A percentile compares a stretch with the other conserved stretches of the same genome.
Evolutionary conservation across 371 early-diverging fungal genomes (phyloP).

Genomic region (Mortierella sp.): DNA sequence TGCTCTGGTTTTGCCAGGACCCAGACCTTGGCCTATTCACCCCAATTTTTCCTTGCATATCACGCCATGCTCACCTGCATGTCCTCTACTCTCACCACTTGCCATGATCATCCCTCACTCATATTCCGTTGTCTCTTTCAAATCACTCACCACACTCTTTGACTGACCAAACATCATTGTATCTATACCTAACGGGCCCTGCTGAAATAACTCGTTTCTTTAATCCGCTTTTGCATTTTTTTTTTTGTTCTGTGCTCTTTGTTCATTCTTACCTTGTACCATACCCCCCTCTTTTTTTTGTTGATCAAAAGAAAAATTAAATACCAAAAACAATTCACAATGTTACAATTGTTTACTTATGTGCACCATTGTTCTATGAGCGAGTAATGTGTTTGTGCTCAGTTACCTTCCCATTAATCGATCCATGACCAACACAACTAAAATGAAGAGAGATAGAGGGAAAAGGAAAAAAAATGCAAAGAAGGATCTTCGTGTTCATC

Average conservation of each 20-base stretch:
- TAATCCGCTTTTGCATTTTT: neutral
- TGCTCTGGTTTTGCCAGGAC: too few species aligned
- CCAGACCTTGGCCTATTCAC: neutral
- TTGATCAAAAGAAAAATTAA: conserved; percentile 9
- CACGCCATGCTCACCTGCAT: neutral
- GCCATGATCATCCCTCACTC: neutral
- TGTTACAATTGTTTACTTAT: neutral
- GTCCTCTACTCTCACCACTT: neutral
- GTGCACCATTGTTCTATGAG: neutral
- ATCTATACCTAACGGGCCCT: conserved; percentile 5
- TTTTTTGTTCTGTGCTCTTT: neutral
- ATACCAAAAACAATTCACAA: neutral
- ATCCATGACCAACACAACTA: neutral
- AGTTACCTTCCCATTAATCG: neutral
- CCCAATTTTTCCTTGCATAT: neutral
- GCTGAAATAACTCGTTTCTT: neutral
- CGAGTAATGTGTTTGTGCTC: neutral
- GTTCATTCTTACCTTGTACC: conserved; percentile 2
- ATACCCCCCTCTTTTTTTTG: conserved; percentile 4
- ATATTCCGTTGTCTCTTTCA: neutral
- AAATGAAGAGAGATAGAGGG: neutral
- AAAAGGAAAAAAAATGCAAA: too few species aligned
- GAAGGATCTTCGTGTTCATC: too few species aligned
- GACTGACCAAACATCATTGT: neutral
- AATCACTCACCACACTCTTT: neutral